Conservation (phyloP, 2,329 filamentous ascomycete species). For the Penicillium concentricum region DNA sequence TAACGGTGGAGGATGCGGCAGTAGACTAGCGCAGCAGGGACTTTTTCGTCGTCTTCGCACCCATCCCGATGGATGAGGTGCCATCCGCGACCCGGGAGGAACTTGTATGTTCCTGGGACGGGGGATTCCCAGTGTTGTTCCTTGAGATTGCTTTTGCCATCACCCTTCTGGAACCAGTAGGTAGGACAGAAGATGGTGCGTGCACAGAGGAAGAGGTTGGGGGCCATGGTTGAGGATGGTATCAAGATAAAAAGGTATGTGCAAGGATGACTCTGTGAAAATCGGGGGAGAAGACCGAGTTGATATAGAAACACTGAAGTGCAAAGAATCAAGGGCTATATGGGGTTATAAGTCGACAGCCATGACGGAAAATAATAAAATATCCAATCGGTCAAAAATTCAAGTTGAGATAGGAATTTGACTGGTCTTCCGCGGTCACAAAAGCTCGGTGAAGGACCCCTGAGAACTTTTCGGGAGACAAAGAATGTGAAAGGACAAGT, state of each 20-base stretch:
- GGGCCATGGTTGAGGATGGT: conserved; percentile 42
- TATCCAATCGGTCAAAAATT: conserved; percentile 18
- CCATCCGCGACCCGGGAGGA: conserved; percentile 52
- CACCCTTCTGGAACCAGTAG: conserved; percentile 50
- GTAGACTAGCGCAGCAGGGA: conserved; percentile 44
- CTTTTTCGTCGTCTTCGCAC: conserved; percentile 33
- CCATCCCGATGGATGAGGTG: conserved; percentile 47
- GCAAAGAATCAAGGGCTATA: conserved; percentile 17
- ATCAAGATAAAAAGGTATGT: conserved; percentile 3
- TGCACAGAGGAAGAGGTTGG: conserved; percentile 52
- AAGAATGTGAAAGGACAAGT: conserved; percentile 12
- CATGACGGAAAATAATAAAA: conserved; percentile 28
- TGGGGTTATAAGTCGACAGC: conserved; percentile 33
- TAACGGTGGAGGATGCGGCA: conserved; percentile 51
- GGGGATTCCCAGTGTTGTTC: conserved; percentile 52
- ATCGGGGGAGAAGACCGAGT: neutral
- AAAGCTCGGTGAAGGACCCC: conserved; percentile 18
- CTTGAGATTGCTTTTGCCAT: conserved; percentile 40
- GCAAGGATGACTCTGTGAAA: neutral
- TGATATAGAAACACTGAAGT: conserved; percentile 27
- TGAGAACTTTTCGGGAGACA: conserved; percentile 3
- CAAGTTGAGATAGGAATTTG: conserved; percentile 13
- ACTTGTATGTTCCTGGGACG: conserved; percentile 50
- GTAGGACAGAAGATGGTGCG: conserved; percentile 49
- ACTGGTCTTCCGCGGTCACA: conserved; percentile 13